Conservation (phyloP, 2,329 filamentous ascomycete species). For the Cryphonectria carpinicola region DNA sequence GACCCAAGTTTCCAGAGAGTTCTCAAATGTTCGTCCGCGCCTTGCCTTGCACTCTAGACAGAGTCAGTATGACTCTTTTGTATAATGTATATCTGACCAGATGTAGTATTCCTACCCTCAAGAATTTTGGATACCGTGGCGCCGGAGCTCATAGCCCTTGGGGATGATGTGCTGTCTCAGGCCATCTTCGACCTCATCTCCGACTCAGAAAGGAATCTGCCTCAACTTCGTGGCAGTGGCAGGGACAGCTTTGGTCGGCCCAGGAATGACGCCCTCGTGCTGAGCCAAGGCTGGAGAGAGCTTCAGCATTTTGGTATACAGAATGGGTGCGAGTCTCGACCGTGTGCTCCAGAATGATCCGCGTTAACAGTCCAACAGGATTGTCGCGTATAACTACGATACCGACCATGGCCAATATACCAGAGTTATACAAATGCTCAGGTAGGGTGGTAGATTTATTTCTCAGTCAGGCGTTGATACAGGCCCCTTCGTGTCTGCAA, state of each 20-base stretch:
- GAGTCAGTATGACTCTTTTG: background rate
- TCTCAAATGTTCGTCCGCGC: constrained; percentile 48
- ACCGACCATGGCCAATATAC: constrained; percentile 53
- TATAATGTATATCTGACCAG: background rate
- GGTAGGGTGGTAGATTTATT: constrained; percentile 35
- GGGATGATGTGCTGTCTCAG: constrained; percentile 56
- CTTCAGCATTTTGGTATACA: constrained; percentile 62
- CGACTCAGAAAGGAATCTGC: constrained; percentile 68
- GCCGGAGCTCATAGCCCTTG: constrained; percentile 52
- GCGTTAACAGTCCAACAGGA: constrained; percentile 35
- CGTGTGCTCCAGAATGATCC: background rate
- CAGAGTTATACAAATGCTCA: constrained; percentile 63
- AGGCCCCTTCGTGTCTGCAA: background rate
- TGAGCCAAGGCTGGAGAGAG: constrained; percentile 67
- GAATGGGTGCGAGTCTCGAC: constrained; percentile 46
- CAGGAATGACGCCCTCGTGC: constrained; percentile 59
- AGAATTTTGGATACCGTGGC: constrained; percentile 44
- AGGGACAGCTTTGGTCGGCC: constrained; percentile 66
- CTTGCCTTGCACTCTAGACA: constrained; percentile 30
- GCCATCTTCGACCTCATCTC: constrained; percentile 60
- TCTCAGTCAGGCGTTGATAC: background rate
- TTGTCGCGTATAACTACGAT: constrained; percentile 65
- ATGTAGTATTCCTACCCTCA: constrained; percentile 53
- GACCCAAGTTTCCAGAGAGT: constrained; percentile 57
- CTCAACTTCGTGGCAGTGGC: constrained; percentile 59